Evolutionary conservation across 108 stramenopile genomes (phyloP).

Genomic region (Nitzschia inconspicua): DNA sequence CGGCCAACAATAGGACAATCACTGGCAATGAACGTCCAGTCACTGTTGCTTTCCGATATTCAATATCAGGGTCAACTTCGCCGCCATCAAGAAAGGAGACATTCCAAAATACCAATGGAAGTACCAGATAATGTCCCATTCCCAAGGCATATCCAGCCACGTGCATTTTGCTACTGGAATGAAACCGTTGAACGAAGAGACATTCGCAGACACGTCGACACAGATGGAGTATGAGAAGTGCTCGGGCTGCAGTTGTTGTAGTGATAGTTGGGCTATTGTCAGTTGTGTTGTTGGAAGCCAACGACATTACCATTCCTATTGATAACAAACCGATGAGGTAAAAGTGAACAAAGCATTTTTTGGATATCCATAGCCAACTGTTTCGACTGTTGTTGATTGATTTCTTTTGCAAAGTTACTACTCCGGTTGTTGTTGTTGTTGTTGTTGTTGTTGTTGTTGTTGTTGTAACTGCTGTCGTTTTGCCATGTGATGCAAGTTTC

Average conservation of each 20-base stretch:
- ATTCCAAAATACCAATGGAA: slow-evolving; percentile 59
- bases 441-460: slow-evolving; percentile 3
- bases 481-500: slow-evolving; percentile 48
- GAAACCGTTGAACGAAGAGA: slow-evolving; percentile 48
- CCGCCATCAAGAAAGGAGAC: neutral
- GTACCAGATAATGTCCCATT: slow-evolving; percentile 52
- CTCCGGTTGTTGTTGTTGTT: neutral
- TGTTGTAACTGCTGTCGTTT: slow-evolving; percentile 21
- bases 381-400: too few species aligned
- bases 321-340: slow-evolving; percentile 43
- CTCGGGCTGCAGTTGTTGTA: neutral
- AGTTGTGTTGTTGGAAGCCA: neutral
- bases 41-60: neutral
- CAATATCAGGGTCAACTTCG: neutral
- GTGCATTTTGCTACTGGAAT: slow-evolving; percentile 51
- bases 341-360: slow-evolving; percentile 47
- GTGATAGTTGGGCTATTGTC: neutral
- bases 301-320: slow-evolving; percentile 6
- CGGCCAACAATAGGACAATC: neutral
- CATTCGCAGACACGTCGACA: slow-evolving; percentile 54
- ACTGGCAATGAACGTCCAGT: neutral
- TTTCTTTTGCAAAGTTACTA: too few species aligned
- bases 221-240: slow-evolving; percentile 25
- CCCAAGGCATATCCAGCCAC: slow-evolving; percentile 68
- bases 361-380: slow-evolving; percentile 16